phyloP scores from a whole-genome alignment of 2,329 filamentous ascomycete genomes.

The Arthrobotrys iridis region DNA sequence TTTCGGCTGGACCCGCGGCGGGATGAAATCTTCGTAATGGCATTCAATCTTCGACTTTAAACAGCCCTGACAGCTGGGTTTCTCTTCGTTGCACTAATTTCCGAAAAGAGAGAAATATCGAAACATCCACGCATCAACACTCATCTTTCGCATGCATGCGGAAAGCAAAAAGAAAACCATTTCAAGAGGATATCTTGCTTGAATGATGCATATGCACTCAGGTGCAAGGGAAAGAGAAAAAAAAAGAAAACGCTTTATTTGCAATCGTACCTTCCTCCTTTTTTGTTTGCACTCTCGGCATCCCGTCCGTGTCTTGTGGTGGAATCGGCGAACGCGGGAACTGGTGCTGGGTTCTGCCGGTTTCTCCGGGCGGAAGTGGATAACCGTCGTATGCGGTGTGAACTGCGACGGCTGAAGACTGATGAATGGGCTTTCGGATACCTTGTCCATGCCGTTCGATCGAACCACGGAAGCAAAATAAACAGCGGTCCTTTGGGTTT shows the following conservation, averaged over 20 bases:
- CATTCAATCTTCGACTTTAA: constrained; percentile 36
- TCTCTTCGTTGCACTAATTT: constrained; percentile 47
- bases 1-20: constrained; percentile 44
- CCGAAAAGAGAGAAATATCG: neutral
- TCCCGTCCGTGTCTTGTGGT: constrained; percentile 47
- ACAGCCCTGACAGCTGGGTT: constrained; percentile 45
- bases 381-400: constrained; percentile 27
- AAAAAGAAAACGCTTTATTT: neutral
- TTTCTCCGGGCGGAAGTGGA: constrained; percentile 45
- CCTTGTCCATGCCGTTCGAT: constrained; percentile 18
- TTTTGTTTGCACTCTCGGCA: constrained; percentile 51
- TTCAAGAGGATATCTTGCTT: neutral
- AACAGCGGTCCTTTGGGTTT: neutral
- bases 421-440: constrained; percentile 37
- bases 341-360: constrained; percentile 18
- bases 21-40: constrained; percentile 44
- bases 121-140: constrained; percentile 16
- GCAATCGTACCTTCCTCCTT: constrained; percentile 42
- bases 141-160: neutral
- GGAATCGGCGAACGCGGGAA: constrained; percentile 38
- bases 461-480: neutral
- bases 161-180: too few relatives aligned
- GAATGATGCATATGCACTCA: neutral
- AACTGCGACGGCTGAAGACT: constrained; percentile 31
- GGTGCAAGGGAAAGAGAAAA: neutral